Conservation (phyloP, 2,329 filamentous ascomycete genomes). For the Calonectria multiphialidica region DNA sequence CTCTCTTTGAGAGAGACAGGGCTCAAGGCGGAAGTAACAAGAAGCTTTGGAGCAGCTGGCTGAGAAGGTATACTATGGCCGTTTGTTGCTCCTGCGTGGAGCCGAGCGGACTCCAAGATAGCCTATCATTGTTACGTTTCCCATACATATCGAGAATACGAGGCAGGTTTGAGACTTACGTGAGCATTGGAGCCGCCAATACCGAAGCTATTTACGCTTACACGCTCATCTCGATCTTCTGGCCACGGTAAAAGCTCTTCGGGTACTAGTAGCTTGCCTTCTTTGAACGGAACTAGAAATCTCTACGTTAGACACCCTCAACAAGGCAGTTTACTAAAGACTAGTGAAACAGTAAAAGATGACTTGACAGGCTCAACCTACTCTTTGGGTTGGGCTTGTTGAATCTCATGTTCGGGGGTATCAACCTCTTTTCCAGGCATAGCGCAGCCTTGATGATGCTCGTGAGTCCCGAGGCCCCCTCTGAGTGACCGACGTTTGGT, state of each 20-base stretch:
- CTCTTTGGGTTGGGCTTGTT: constrained; percentile 34
- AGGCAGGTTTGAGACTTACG: not conserved
- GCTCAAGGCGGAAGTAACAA: not conserved
- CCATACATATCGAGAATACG: too few relatives aligned
- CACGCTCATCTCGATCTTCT: not conserved
- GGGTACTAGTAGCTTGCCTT: constrained; percentile 21
- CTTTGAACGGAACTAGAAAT: not conserved
- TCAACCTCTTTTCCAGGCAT: constrained; percentile 32
- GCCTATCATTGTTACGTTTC: not conserved
- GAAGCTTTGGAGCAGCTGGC: not conserved
- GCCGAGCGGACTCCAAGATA: not conserved
- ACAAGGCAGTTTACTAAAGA: too few relatives aligned
- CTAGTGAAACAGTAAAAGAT: too few relatives aligned
- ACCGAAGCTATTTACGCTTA: constrained; percentile 44
- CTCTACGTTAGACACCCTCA: not conserved
- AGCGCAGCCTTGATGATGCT: constrained; percentile 42
- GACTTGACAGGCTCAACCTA: not conserved
- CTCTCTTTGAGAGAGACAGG: not conserved
- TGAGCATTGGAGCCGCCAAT: constrained; percentile 44
- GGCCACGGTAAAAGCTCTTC: constrained; percentile 25
- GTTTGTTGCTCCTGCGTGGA: not conserved
- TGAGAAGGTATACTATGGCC: not conserved
- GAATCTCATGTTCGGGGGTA: constrained; percentile 40
- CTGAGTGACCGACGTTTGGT: constrained; percentile 51
- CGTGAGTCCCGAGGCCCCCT: constrained; percentile 36